These are phyloP conservation scores for Angomonas ambiguus DNA, from an alignment of 208 protist species.

Conservation along the genomic window DNA sequence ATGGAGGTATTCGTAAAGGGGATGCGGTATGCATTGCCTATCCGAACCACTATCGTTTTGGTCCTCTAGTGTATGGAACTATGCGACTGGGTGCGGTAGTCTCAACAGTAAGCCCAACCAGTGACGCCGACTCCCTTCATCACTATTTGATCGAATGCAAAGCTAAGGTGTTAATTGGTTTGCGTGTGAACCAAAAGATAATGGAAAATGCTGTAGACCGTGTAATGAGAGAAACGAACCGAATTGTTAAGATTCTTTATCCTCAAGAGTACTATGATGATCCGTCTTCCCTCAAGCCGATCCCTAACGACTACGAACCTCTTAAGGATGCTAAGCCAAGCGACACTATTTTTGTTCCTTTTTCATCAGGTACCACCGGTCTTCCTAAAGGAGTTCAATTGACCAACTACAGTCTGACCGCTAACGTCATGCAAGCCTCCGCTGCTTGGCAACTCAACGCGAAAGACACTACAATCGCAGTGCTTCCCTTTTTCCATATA, in stretches of 20 bases:
- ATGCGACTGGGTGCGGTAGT: conserved; percentile 29
- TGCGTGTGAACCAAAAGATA: conserved; percentile 9
- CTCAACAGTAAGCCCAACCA: conserved; percentile 23
- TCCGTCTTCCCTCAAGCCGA: background rate
- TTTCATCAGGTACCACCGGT: conserved; percentile 28
- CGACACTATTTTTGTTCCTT: conserved; percentile 20
- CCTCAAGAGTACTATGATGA: background rate
- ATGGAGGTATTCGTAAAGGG: background rate
- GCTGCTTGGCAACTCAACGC: background rate
- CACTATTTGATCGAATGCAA: conserved; percentile 17
- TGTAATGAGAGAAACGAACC: background rate
- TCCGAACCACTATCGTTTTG: conserved; percentile 16
- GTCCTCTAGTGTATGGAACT: conserved; percentile 17
- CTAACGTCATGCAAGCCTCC: conserved; percentile 14
- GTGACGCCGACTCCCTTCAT: conserved; percentile 13
- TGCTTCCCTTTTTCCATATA: conserved; percentile 61
- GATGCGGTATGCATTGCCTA: conserved; percentile 4
- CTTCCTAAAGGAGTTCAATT: conserved; percentile 57
- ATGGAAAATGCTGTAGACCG: background rate
- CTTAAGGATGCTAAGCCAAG: conserved; percentile 3
- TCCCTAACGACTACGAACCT: conserved; percentile 12
- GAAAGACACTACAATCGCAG: background rate
- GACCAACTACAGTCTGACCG: conserved; percentile 21
- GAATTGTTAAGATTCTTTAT: background rate
- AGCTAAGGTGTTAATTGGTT: conserved; percentile 22